A percentile compares a stretch with the other conserved stretches of the same genome.
Conservation (phyloP, 1,139 yeast species). For the Nakaseomyces delphensis region DNA sequence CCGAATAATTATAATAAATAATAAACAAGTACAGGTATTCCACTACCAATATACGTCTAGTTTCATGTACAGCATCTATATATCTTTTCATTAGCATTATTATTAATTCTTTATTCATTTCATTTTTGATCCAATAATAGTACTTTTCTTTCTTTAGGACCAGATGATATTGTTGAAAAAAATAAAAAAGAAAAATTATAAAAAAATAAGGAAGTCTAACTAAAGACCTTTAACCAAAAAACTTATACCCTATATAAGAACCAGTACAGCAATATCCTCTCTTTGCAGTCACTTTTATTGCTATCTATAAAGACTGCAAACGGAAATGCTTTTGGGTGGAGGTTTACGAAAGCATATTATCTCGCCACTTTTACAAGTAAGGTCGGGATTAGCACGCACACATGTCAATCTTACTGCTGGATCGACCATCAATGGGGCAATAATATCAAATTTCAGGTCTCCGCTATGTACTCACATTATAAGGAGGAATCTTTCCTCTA, state of each 20-base stretch:
- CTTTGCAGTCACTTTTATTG: no score
- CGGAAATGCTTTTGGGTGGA: background rate
- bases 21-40: background rate
- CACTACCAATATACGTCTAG: background rate
- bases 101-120: background rate
- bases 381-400: background rate
- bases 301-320: no score
- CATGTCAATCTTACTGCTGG: background rate
- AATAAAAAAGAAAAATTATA: background rate
- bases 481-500: slow-evolving; percentile 12
- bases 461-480: background rate
- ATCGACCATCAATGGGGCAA: background rate
- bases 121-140: background rate
- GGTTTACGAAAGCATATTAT: slow-evolving; percentile 1
- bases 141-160: background rate
- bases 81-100: background rate
- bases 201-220: background rate
- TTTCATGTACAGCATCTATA: background rate
- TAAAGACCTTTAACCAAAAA: no score
- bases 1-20: slow-evolving; percentile 9
- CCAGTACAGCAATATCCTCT: no score
- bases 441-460: background rate
- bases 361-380: background rate
- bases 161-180: slow-evolving; percentile 2
- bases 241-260: no score